Percentiles rank a stretch among this genome's conserved stretches.
phyloP scores from a whole-genome alignment of 495 filamentous ascomycete species.

The Aspergillus indologenus region DNA sequence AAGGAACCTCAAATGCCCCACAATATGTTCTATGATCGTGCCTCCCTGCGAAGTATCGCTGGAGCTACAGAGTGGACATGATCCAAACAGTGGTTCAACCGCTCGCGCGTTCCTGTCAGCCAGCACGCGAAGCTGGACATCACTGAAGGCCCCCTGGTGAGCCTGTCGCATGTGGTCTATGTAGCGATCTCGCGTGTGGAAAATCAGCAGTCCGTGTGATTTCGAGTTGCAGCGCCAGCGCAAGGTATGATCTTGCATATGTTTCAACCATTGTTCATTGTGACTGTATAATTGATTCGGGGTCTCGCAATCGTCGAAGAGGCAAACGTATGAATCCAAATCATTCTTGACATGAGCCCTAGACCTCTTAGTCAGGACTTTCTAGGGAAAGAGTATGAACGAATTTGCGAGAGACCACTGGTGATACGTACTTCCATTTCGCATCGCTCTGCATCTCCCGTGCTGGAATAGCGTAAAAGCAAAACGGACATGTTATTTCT shows the following conservation, averaged over 20 bases:
- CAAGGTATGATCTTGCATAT: slow-evolving; percentile 8
- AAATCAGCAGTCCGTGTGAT: slow-evolving; percentile 8
- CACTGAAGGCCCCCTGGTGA: too few relatives aligned
- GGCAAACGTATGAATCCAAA: slow-evolving; percentile 12
- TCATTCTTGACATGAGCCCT: slow-evolving; percentile 14
- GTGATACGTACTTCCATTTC: slow-evolving; percentile 15
- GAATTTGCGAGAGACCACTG: too few relatives aligned
- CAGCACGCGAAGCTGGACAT: too few relatives aligned
- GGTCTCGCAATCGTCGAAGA: slow-evolving; percentile 8
- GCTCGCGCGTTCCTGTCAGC: too few relatives aligned
- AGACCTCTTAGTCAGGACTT: not conserved
- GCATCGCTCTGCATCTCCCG: too few relatives aligned
- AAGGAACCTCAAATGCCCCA: slow-evolving; percentile 7
- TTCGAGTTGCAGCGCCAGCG: slow-evolving; percentile 8
- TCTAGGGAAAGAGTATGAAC: too few relatives aligned
- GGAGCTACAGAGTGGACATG: too few relatives aligned
- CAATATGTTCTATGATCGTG: slow-evolving; percentile 9
- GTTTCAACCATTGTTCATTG: slow-evolving; percentile 11
- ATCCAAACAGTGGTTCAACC: too few relatives aligned
- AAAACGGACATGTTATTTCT: too few relatives aligned
- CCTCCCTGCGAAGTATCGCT: not conserved
- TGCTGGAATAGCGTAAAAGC: too few relatives aligned
- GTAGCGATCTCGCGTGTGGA: slow-evolving; percentile 1
- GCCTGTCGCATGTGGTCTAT: not conserved
- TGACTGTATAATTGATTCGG: slow-evolving; percentile 10